Evolutionary conservation across 176 grass and related monocot species (phyloP).

Genomic region (Oryza rufipogon): DNA sequence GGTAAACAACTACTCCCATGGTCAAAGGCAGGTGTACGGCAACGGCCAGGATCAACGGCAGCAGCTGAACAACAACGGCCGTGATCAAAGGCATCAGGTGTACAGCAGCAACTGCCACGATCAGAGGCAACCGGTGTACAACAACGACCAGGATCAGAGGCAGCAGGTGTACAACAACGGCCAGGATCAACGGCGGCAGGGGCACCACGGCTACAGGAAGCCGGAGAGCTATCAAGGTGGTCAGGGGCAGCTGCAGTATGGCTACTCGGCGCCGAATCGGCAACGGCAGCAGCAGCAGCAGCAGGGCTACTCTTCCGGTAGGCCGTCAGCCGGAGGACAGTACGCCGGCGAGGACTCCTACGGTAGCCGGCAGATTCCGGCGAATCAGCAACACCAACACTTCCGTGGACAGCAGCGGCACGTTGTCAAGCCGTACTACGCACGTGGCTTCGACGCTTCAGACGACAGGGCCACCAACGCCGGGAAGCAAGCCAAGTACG

Average conservation of each 20-base stretch:
- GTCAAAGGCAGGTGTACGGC: neutral
- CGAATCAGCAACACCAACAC: neutral
- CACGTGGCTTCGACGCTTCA: neutral
- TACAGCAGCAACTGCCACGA: neutral
- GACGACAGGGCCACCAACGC: neutral
- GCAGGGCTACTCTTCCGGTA: neutral
- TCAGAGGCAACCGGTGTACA: neutral
- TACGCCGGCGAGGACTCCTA: neutral
- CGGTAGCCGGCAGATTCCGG: neutral
- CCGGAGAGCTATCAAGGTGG: neutral
- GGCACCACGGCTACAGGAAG: neutral
- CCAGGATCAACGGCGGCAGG: neutral
- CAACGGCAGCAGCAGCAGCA: neutral
- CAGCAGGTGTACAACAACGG: no score
- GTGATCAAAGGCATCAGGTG: neutral
- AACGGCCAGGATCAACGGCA: neutral
- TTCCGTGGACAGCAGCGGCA: neutral
- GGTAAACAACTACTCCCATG: neutral
- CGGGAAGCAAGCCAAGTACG: neutral
- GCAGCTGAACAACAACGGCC: neutral
- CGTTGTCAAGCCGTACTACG: neutral
- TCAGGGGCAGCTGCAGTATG: neutral
- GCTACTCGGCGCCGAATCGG: neutral
- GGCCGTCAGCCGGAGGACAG: neutral
- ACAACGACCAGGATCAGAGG: no score